phyloP scores from a whole-genome alignment of 306 rosid species.

The Inga leiocalycina region DNA sequence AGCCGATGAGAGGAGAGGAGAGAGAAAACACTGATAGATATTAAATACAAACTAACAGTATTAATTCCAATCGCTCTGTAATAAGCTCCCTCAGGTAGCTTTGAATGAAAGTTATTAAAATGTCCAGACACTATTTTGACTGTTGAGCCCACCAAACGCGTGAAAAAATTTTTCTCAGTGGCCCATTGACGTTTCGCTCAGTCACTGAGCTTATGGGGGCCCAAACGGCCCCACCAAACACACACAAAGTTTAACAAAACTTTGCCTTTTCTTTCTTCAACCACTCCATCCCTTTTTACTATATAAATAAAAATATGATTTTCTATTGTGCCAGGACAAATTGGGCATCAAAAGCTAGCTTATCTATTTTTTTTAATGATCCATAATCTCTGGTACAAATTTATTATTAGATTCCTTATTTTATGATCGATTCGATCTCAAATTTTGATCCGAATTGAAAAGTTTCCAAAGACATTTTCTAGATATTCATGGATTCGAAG shows the following conservation, averaged over 20 bases:
- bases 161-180: too few relatives aligned
- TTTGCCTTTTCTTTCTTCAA: slow-evolving; percentile 25
- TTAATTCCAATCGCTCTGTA: too few relatives aligned
- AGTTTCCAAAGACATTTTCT: neutral
- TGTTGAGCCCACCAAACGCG: too few relatives aligned
- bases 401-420: neutral
- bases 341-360: neutral
- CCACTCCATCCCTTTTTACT: slow-evolving; percentile 6
- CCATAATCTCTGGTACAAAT: neutral
- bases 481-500: neutral
- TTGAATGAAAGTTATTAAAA: too few relatives aligned
- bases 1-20: too few relatives aligned
- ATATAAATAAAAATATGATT: slow-evolving; percentile 14
- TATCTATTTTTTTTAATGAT: neutral
- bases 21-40: too few relatives aligned
- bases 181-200: too few relatives aligned
- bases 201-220: too few relatives aligned
- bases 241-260: neutral
- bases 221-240: too few relatives aligned
- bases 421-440: neutral
- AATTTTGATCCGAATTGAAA: neutral
- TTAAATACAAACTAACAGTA: too few relatives aligned
- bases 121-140: too few relatives aligned
- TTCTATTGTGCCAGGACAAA: slow-evolving; percentile 14
- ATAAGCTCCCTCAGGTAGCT: too few relatives aligned